Percentiles rank a stretch among this genome's conserved stretches.
Evolutionary conservation across 1,284 basidiomycete species (phyloP).

Genomic region (Ustilago shanxiensis): DNA sequence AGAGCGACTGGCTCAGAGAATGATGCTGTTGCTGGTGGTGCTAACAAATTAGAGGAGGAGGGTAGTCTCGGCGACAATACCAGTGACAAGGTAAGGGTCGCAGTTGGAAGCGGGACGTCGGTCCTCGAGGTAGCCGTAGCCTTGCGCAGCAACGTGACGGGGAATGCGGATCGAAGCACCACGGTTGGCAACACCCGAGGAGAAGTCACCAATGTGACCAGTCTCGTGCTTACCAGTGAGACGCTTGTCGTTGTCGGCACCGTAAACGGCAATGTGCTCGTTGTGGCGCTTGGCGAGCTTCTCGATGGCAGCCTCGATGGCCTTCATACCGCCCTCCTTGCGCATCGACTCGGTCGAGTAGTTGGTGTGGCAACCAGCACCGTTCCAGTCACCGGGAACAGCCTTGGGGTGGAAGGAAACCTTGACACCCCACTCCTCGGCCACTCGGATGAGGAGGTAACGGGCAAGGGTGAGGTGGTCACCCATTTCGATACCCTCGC

Average conservation of each 20-base stretch:
- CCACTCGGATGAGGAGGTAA: constrained; percentile 71
- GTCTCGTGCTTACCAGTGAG: constrained; percentile 78
- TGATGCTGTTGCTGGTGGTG: constrained; percentile 1
- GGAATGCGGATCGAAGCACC: constrained; percentile 82
- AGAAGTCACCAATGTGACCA: constrained; percentile 91
- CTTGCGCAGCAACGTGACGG: constrained; percentile 89
- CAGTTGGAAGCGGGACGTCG: constrained; percentile 85
- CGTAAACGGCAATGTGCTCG: constrained; percentile 71
- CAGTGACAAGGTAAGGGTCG: constrained; percentile 75
- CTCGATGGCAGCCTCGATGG: constrained; percentile 91
- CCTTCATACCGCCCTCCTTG: constrained; percentile 80
- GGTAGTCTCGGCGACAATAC: constrained; percentile 93
- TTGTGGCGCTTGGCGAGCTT: constrained; percentile 72
- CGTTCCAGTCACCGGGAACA: constrained; percentile 98
- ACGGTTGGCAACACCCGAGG: constrained; percentile 95
- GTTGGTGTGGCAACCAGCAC: constrained; percentile 83
- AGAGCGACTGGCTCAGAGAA: constrained; percentile 1
- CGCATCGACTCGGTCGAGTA: constrained; percentile 66
- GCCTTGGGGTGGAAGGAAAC: constrained; percentile 99
- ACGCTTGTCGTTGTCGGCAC: constrained; percentile 69
- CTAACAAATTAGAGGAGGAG: constrained; percentile 55
- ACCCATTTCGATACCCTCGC: constrained; percentile 97
- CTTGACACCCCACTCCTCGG: constrained; percentile 98
- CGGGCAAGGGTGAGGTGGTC: constrained; percentile 75
- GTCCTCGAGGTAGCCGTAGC: constrained; percentile 85